These are phyloP conservation scores for Diutina siamensis DNA, from an alignment of 1,139 yeast genomes.

Conservation along the genomic window DNA sequence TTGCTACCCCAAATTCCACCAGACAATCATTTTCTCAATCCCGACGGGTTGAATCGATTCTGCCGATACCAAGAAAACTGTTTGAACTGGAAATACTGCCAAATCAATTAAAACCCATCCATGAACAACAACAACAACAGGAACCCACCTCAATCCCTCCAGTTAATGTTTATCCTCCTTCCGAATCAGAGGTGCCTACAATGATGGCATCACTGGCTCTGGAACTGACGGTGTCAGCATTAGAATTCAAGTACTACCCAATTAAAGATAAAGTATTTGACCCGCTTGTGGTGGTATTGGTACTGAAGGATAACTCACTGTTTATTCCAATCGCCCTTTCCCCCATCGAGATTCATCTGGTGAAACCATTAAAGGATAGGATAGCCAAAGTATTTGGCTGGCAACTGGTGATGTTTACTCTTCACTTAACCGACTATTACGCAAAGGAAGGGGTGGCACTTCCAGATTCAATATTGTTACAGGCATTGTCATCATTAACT, in stretches of 20 bases:
- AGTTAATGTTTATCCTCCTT: not conserved
- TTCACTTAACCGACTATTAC: conserved; percentile 66
- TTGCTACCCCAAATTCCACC: not conserved
- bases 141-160: not conserved
- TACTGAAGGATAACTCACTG: conserved; percentile 45
- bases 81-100: conserved; percentile 2
- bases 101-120: not conserved
- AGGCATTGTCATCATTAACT: conserved; percentile 16
- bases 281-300: conserved; percentile 22
- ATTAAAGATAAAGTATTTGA: conserved; percentile 8
- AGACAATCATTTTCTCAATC: not conserved
- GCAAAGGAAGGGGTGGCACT: conserved; percentile 53
- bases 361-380: conserved; percentile 18
- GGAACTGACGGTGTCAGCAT: not conserved
- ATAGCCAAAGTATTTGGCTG: conserved; percentile 24
- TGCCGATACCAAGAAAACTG: not conserved
- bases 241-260: conserved; percentile 19
- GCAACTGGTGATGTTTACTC: conserved; percentile 27
- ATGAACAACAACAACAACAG: not conserved
- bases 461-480: conserved; percentile 32
- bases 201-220: not conserved
- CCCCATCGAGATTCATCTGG: conserved; percentile 10
- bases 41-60: not conserved
- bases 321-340: conserved; percentile 37
- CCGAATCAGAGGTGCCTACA: not conserved